A percentile compares a stretch with the other conserved stretches of the same genome.
Evolutionary conservation across 257 asterid genomes (phyloP).

Genomic region (Fraxinus excelsior): DNA sequence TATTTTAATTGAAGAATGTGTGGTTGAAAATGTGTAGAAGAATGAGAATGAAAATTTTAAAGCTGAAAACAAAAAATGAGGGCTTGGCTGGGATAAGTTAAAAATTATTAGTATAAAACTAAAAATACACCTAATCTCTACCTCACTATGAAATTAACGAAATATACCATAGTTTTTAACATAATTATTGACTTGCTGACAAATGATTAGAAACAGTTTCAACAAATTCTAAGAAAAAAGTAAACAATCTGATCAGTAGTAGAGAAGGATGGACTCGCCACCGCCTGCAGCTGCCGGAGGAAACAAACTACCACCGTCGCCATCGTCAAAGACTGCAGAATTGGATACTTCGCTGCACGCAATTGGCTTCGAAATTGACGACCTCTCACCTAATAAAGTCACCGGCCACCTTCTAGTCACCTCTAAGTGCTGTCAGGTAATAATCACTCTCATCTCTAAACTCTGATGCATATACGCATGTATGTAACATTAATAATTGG

Average conservation of each 20-base stretch:
- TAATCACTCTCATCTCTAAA: slow-evolving; percentile 3
- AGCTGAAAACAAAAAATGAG: too few species aligned
- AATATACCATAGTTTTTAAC: background rate
- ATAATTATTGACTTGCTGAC: background rate
- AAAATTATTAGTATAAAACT: too few species aligned
- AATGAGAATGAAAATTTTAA: too few species aligned
- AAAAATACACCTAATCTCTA: too few species aligned
- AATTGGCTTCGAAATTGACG: slow-evolving; percentile 67
- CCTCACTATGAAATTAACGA: too few species aligned
- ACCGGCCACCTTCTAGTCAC: slow-evolving; percentile 67
- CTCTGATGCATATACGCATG: background rate
- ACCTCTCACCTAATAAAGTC: slow-evolving; percentile 55
- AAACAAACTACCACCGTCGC: slow-evolving; percentile 19
- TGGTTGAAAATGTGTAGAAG: too few species aligned
- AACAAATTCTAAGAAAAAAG: background rate
- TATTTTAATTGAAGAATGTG: too few species aligned
- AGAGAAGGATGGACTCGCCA: slow-evolving; percentile 26
- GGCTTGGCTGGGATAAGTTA: too few species aligned
- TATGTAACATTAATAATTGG: slow-evolving; percentile 7
- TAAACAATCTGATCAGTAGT: background rate
- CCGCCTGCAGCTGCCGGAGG: slow-evolving; percentile 4
- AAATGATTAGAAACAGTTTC: background rate
- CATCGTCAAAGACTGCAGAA: slow-evolving; percentile 36
- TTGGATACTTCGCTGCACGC: slow-evolving; percentile 57
- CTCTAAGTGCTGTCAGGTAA: slow-evolving; percentile 69